Evolutionary conservation across 257 asterid species (phyloP).

Genomic region (Craterostigma plantagineum): DNA sequence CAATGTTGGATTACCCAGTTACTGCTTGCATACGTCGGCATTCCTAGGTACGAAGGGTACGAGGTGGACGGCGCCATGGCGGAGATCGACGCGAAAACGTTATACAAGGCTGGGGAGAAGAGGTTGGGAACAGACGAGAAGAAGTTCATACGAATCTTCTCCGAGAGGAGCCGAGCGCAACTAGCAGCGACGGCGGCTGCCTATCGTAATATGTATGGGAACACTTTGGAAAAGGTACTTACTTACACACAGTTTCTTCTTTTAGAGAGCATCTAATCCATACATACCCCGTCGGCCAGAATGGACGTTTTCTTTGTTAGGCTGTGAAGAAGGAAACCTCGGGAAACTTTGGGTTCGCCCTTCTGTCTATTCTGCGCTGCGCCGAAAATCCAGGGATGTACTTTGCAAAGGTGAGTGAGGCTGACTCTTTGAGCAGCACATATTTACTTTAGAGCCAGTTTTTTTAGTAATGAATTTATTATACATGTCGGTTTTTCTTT

Average conservation of each 20-base stretch:
- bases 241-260: too few relatives aligned
- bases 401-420: constrained; percentile 83
- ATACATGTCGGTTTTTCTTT: too few relatives aligned
- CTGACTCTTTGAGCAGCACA: too few relatives aligned
- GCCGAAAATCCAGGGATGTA: constrained; percentile 61
- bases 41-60: constrained; percentile 68
- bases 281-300: too few relatives aligned
- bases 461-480: too few relatives aligned
- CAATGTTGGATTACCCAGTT: constrained; percentile 31
- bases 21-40: constrained; percentile 38
- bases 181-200: constrained; percentile 50
- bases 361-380: constrained; percentile 49
- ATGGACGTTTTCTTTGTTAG: constrained; percentile 29
- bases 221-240: constrained; percentile 59
- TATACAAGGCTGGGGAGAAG: constrained; percentile 84
- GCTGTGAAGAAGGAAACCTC: constrained; percentile 77
- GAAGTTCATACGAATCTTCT: constrained; percentile 48
- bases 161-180: constrained; percentile 64
- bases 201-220: constrained; percentile 45
- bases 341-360: constrained; percentile 57
- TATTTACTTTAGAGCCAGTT: too few relatives aligned
- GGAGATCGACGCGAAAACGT: constrained; percentile 74
- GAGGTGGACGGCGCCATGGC: constrained; percentile 50
- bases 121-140: constrained; percentile 82
- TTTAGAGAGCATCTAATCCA: too few relatives aligned